Conservation (phyloP, 169 alveolate genomes). For the Babesia bigemina region DNA sequence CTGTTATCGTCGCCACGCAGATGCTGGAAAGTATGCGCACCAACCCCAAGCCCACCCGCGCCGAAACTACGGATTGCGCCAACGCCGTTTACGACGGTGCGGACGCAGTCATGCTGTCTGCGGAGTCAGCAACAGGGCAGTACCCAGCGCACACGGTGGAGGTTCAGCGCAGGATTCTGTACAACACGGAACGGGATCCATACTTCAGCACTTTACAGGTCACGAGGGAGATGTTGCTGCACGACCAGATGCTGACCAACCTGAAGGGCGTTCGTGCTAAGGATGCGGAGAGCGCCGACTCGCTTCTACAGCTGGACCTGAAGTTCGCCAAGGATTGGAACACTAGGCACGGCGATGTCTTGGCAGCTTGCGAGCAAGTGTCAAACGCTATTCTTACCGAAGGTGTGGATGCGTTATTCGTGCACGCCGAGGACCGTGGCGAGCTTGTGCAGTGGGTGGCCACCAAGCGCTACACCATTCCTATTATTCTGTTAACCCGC, state of each 20-base stretch:
- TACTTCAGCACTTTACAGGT: constrained; percentile 64
- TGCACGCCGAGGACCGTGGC: constrained; percentile 67
- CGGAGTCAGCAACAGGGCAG: constrained; percentile 87
- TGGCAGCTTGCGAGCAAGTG: constrained; percentile 7
- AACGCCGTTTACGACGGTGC: constrained; percentile 99
- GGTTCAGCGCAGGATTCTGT: constrained; percentile 71
- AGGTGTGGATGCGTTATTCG: constrained; percentile 58
- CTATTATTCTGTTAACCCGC: constrained; percentile 71
- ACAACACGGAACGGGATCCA: constrained; percentile 74
- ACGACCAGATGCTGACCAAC: constrained; percentile 17
- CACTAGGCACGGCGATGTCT: constrained; percentile 14
- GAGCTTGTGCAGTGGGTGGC: constrained; percentile 75
- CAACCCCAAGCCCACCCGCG: constrained; percentile 98
- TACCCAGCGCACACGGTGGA: constrained; percentile 75
- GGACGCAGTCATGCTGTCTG: constrained; percentile 93
- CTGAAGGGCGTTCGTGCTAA: constrained; percentile 35
- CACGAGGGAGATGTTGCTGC: constrained; percentile 61
- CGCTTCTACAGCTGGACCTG: constrained; percentile 37
- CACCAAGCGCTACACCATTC: constrained; percentile 67
- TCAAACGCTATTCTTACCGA: constrained; percentile 24
- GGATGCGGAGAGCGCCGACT: constrained; percentile 17
- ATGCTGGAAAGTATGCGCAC: constrained; percentile 97
- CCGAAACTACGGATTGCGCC: constrained; percentile 99
- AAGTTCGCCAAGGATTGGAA: constrained; percentile 21
- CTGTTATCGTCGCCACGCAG: constrained; percentile 98